Evolutionary conservation across 495 filamentous ascomycete genomes (phyloP).

Genomic region (Daldinia loculata): DNA sequence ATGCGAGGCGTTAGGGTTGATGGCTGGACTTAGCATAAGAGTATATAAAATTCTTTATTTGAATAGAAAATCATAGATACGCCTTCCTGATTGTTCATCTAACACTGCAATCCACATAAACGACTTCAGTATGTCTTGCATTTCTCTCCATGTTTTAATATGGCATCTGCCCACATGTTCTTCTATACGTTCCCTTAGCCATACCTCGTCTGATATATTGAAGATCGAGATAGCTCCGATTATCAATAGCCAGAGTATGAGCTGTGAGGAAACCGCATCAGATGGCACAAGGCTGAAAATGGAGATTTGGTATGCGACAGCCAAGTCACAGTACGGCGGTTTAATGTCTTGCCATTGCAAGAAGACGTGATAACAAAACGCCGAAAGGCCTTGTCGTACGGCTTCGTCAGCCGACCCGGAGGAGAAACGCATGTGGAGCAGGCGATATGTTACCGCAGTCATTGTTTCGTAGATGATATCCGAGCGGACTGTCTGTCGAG

Average conservation of each 20-base stretch:
- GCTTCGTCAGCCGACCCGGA: background rate
- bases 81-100: background rate
- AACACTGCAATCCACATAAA: background rate
- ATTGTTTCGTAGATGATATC: background rate
- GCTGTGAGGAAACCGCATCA: background rate
- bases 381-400: background rate
- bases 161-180: background rate
- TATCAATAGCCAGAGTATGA: background rate
- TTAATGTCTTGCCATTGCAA: background rate
- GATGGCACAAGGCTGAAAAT: background rate
- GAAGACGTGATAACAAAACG: background rate
- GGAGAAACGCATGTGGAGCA: background rate
- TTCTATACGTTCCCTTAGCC: background rate
- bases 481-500: background rate
- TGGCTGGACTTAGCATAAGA: slow-evolving; percentile 20
- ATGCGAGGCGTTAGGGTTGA: slow-evolving; percentile 17
- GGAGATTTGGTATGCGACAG: background rate
- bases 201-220: background rate
- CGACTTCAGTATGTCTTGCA: background rate
- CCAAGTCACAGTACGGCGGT: background rate
- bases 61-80: background rate
- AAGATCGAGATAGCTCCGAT: background rate
- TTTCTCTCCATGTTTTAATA: background rate
- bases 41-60: background rate
- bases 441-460: background rate